Conservation (phyloP, 106 monocot genomes). For the Amphibolis antarctica region DNA sequence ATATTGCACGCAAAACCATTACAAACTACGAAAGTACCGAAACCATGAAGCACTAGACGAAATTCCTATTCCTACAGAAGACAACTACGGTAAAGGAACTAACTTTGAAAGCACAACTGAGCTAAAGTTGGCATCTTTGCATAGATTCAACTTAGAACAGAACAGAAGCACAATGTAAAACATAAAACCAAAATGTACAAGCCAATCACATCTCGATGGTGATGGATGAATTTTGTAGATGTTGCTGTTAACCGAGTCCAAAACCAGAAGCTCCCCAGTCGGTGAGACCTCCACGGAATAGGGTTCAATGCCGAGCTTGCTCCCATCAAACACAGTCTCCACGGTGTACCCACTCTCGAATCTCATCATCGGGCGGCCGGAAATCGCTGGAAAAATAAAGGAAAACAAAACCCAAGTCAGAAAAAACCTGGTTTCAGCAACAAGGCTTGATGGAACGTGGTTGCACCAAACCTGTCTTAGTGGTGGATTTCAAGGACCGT, state of each 20-base stretch:
- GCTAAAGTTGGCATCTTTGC: not conserved
- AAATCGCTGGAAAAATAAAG: constrained; percentile 21
- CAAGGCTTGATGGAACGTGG: not conserved
- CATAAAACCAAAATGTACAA: constrained; percentile 6
- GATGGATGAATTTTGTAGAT: constrained; percentile 71
- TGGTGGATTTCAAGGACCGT: constrained; percentile 62
- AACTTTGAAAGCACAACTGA: not conserved
- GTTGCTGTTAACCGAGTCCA: constrained; percentile 90
- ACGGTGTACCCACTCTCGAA: constrained; percentile 91
- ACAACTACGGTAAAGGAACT: no score
- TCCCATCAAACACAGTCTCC: constrained; percentile 97
- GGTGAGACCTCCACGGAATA: constrained; percentile 60
- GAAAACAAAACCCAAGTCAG: constrained; percentile 3
- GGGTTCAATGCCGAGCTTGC: constrained; percentile 97
- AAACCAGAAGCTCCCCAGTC: constrained; percentile 63
- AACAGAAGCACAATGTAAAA: not conserved
- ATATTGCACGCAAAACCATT: no score
- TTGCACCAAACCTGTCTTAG: constrained; percentile 39
- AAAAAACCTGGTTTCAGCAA: not conserved
- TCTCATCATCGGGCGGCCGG: constrained; percentile 66
- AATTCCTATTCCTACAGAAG: no score
- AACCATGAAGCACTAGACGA: no score
- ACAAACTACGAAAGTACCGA: no score
- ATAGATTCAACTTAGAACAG: not conserved
- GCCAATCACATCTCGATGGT: constrained; percentile 58